Evolutionary conservation across 257 asterid genomes (phyloP).

Genomic region (Solanum gracilifrons): DNA sequence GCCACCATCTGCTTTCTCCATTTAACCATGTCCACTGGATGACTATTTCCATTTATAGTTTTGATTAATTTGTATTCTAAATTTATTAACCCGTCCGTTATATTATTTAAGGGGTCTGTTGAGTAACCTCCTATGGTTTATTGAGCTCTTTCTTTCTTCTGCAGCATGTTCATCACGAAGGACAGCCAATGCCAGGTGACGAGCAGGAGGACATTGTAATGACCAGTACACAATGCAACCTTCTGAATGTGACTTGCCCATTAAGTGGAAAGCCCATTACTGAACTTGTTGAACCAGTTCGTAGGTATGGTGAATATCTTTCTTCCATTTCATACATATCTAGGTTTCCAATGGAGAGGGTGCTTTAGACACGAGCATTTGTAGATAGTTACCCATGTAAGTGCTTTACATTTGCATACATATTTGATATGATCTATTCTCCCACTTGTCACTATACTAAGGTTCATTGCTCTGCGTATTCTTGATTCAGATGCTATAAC

Average conservation of each 20-base stretch:
- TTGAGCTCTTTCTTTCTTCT: constrained; percentile 9
- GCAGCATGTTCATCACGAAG: constrained; percentile 92
- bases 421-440: neutral
- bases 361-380: neutral
- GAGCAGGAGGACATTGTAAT: constrained; percentile 92
- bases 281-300: constrained; percentile 68
- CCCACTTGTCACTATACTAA: neutral
- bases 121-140: neutral
- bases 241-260: constrained; percentile 66
- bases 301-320: constrained; percentile 38
- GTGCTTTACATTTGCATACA: neutral
- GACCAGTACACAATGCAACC: constrained; percentile 65
- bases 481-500: neutral
- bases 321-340: neutral
- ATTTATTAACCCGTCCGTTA: neutral
- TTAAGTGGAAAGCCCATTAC: constrained; percentile 72
- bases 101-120: neutral
- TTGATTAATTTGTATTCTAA: neutral
- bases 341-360: neutral
- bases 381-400: neutral
- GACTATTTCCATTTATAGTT: neutral
- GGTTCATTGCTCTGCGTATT: neutral
- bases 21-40: neutral
- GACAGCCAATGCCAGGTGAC: constrained; percentile 94
- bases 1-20: neutral